A percentile compares a stretch with the other conserved stretches of the same genome.
Evolutionary conservation across 345 rosid species (phyloP).

Genomic region (Lepidium sativum): DNA sequence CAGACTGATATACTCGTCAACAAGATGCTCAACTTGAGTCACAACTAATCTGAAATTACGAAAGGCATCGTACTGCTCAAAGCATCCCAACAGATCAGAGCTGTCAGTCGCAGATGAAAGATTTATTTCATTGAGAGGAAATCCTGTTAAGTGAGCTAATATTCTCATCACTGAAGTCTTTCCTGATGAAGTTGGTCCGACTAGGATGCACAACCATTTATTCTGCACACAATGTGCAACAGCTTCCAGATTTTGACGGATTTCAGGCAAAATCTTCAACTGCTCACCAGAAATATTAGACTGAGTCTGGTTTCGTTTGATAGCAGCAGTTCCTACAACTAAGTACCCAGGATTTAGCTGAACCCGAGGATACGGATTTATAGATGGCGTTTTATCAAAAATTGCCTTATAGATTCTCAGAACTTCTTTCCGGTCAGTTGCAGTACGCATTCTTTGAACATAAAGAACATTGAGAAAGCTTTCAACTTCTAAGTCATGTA

Average conservation of each 20-base stretch:
- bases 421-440: constrained; percentile 73
- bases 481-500: constrained; percentile 29
- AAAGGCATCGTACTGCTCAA: constrained; percentile 86
- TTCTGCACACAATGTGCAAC: constrained; percentile 64
- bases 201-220: constrained; percentile 83
- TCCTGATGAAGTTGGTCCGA: constrained; percentile 86
- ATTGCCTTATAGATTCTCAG: constrained; percentile 56
- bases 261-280: constrained; percentile 62
- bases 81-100: constrained; percentile 90
- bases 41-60: constrained; percentile 55
- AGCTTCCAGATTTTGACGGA: constrained; percentile 82
- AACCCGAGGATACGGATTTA: constrained; percentile 78
- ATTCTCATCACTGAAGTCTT: constrained; percentile 85
- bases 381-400: constrained; percentile 51
- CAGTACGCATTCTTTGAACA: constrained; percentile 90
- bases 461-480: constrained; percentile 72
- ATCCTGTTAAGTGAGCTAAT: constrained; percentile 76
- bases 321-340: constrained; percentile 55
- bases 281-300: constrained; percentile 33
- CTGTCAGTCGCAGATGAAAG: constrained; percentile 91
- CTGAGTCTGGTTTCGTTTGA: constrained; percentile 46
- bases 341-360: constrained; percentile 51
- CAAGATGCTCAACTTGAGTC: constrained; percentile 50
- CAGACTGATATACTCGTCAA: constrained; percentile 58
- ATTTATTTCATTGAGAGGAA: constrained; percentile 61